Conservation (phyloP, 2,329 filamentous ascomycete species). For the Verticillium dahliae region DNA sequence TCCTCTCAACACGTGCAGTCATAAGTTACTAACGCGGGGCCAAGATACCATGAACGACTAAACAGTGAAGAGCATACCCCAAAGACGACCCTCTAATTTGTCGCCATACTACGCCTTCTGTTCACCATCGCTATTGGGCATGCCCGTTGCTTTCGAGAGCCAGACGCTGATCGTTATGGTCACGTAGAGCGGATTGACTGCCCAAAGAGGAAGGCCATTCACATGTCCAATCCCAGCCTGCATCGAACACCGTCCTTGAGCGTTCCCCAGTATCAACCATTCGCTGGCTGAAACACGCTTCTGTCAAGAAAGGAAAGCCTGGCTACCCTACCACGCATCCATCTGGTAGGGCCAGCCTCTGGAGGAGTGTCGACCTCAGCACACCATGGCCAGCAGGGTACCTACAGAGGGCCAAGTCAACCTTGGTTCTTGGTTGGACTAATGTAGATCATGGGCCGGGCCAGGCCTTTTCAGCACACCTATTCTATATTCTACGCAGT, state of each 20-base stretch:
- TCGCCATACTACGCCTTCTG: background rate
- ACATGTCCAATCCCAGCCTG: background rate
- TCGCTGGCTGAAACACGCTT: background rate
- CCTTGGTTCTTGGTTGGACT: background rate
- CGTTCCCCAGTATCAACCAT: background rate
- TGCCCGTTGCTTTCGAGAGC: background rate
- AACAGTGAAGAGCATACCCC: background rate
- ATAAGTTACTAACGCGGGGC: background rate
- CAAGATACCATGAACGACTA: background rate
- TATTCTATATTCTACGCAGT: background rate
- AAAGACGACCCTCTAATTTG: background rate
- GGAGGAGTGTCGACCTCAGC: background rate
- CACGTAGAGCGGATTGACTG: background rate
- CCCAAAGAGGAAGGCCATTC: background rate
- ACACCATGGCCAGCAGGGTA: background rate
- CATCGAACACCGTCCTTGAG: background rate
- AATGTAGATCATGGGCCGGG: background rate
- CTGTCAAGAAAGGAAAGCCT: background rate
- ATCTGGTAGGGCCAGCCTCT: background rate
- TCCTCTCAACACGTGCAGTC: background rate
- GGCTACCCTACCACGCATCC: background rate
- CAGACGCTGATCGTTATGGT: background rate
- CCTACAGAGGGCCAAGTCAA: background rate
- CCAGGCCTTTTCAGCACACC: background rate
- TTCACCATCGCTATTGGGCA: background rate